phyloP scores from a whole-genome alignment of 495 filamentous ascomycete genomes.

The Patellaria atrata region DNA sequence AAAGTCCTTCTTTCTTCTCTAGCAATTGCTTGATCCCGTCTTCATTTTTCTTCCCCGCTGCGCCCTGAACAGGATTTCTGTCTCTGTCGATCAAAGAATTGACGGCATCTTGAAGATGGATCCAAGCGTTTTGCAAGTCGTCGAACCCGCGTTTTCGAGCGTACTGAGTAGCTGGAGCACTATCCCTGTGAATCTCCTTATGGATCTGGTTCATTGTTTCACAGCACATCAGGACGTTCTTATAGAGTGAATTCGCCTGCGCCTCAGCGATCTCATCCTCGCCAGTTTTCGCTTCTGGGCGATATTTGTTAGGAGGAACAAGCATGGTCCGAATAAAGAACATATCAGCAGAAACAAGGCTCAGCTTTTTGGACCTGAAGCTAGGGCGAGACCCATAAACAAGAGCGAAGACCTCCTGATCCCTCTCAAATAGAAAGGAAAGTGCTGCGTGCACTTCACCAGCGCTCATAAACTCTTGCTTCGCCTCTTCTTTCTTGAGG shows the following conservation, averaged over 20 bases:
- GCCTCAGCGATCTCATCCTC: slow-evolving; percentile 67
- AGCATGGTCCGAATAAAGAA: slow-evolving; percentile 80
- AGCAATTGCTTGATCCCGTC: slow-evolving; percentile 94
- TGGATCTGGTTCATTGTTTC: slow-evolving; percentile 60
- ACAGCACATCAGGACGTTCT: slow-evolving; percentile 56
- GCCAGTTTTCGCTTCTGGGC: slow-evolving; percentile 74
- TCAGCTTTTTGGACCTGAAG: slow-evolving; percentile 35
- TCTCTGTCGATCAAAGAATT: slow-evolving; percentile 83
- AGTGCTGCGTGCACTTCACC: slow-evolving; percentile 64
- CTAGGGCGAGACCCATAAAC: slow-evolving; percentile 77
- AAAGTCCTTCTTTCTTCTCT: slow-evolving; percentile 97
- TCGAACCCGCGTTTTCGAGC: slow-evolving; percentile 25
- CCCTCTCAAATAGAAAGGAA: slow-evolving; percentile 68
- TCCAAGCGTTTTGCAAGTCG: slow-evolving; percentile 57
- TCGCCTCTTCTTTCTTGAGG: slow-evolving; percentile 23
- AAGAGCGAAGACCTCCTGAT: slow-evolving; percentile 62
- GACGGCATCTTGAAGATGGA: slow-evolving; percentile 72
- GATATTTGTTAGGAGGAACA: slow-evolving; percentile 82
- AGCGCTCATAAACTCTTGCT: slow-evolving; percentile 54
- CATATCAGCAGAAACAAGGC: slow-evolving; percentile 59
- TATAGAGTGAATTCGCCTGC: slow-evolving; percentile 72
- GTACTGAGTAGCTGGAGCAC: slow-evolving; percentile 15
- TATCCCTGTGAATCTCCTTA: slow-evolving; percentile 46
- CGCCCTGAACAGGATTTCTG: slow-evolving; percentile 63
- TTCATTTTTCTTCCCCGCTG: slow-evolving; percentile 51